Evolutionary conservation across 2,329 filamentous ascomycete genomes (phyloP).

Genomic region (Aspergillus quadrilineatus): DNA sequence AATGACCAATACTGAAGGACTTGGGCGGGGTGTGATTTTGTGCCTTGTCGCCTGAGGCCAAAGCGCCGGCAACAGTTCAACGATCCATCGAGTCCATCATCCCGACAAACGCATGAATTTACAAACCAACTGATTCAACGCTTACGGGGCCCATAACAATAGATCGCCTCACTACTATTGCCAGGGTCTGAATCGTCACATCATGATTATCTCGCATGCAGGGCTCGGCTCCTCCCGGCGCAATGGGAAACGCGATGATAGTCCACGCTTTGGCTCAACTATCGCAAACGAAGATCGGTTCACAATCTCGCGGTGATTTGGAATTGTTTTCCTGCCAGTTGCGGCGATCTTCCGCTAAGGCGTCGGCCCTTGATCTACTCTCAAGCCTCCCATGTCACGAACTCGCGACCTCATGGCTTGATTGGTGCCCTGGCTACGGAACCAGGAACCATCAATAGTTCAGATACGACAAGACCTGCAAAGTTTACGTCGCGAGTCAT

Average conservation of each 20-base stretch:
- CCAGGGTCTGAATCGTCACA: background rate
- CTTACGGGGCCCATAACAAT: background rate
- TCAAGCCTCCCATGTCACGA: background rate
- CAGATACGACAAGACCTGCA: background rate
- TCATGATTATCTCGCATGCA: background rate
- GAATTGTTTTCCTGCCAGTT: background rate
- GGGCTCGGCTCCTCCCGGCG: constrained; percentile 3
- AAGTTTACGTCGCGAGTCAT: no score
- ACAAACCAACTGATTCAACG: background rate
- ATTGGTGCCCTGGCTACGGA: constrained; percentile 1
- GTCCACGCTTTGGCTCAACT: background rate
- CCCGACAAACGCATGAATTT: background rate
- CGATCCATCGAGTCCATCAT: background rate
- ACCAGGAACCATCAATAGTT: background rate
- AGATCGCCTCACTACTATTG: background rate
- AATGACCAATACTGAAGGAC: background rate
- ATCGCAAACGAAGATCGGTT: background rate
- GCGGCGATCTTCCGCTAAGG: constrained; percentile 5
- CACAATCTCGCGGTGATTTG: background rate
- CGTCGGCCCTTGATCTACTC: background rate
- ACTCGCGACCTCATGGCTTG: background rate
- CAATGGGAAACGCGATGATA: background rate
- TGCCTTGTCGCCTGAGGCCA: no score
- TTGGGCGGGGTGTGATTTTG: background rate
- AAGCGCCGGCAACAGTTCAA: no score